These are phyloP conservation scores for Cytidiella melzeri DNA, from an alignment of 768 basidiomycete genomes.

Conservation along the genomic window DNA sequence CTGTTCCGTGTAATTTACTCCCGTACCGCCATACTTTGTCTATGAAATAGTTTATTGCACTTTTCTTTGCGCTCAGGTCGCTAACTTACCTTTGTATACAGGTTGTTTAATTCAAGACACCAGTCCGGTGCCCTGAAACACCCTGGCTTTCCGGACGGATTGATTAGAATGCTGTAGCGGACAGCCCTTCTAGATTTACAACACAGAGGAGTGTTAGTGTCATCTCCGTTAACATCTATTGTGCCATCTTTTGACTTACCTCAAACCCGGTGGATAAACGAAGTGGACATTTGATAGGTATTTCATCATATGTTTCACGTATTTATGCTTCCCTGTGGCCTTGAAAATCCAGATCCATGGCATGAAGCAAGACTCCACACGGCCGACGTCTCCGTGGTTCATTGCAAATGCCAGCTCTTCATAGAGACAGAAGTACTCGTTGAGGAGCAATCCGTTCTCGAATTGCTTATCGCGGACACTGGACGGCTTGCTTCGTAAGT, in stretches of 20 bases:
- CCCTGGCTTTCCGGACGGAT: constrained; percentile 29
- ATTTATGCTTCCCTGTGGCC: constrained; percentile 26
- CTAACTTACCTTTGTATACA: too few species aligned
- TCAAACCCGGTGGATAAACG: constrained; percentile 13
- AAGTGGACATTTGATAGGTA: constrained; percentile 20
- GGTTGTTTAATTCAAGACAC: too few species aligned
- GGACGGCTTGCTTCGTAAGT: constrained; percentile 1
- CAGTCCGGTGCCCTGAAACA: constrained; percentile 28
- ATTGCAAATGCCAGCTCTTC: constrained; percentile 31
- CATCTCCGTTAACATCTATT: too few species aligned
- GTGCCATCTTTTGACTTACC: too few species aligned
- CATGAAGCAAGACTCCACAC: constrained; percentile 22
- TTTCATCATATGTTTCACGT: constrained; percentile 19
- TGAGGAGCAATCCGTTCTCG: constrained; percentile 28
- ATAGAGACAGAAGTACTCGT: constrained; percentile 34
- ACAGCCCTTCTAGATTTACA: constrained; percentile 16
- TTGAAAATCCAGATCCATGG: constrained; percentile 28
- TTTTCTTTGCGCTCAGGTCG: too few species aligned
- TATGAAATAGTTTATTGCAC: too few species aligned
- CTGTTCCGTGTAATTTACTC: too few species aligned
- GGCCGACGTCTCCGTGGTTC: constrained; percentile 28
- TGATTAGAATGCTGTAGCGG: constrained; percentile 23
- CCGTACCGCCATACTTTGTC: too few species aligned
- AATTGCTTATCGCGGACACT: constrained; percentile 24
- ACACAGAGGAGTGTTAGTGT: too few species aligned